Conservation (phyloP, 208 protist genomes). For the Trypanosoma lewisi region DNA sequence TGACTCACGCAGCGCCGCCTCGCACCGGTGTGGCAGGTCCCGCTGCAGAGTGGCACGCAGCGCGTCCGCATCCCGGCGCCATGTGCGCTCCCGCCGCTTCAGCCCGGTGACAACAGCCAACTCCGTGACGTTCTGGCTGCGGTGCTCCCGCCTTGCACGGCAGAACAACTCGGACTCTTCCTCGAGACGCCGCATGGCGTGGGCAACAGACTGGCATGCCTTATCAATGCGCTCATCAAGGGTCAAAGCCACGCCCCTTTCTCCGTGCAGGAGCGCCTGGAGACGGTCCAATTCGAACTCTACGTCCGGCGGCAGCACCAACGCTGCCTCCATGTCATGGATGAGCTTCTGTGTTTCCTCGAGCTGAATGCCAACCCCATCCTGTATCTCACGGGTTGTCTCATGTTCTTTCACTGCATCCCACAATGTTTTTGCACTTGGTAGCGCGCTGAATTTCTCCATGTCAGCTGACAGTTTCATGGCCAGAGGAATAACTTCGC, state of each 20-base stretch:
- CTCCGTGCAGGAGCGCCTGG: neutral
- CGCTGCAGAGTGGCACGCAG: neutral
- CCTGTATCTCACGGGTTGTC: conserved; percentile 1
- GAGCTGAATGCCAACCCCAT: neutral
- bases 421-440: conserved; percentile 16
- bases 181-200: neutral
- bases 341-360: conserved; percentile 9
- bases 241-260: neutral
- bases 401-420: neutral
- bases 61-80: conserved; percentile 4
- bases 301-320: conserved; percentile 7
- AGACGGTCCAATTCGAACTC: neutral
- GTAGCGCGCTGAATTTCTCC: conserved; percentile 5
- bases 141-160: conserved; percentile 15
- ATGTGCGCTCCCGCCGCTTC: conserved; percentile 1
- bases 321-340: neutral
- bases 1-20: conserved; percentile 13
- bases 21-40: neutral
- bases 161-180: conserved; percentile 1
- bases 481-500: conserved; percentile 8
- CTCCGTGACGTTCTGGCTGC: conserved; percentile 7
- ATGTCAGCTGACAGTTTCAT: conserved; percentile 15
- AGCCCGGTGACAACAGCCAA: neutral
- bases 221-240: conserved; percentile 11
- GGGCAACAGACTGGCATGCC: conserved; percentile 1